phyloP scores from a whole-genome alignment of 805 yeast species.

The Ogataea zsoltii region DNA sequence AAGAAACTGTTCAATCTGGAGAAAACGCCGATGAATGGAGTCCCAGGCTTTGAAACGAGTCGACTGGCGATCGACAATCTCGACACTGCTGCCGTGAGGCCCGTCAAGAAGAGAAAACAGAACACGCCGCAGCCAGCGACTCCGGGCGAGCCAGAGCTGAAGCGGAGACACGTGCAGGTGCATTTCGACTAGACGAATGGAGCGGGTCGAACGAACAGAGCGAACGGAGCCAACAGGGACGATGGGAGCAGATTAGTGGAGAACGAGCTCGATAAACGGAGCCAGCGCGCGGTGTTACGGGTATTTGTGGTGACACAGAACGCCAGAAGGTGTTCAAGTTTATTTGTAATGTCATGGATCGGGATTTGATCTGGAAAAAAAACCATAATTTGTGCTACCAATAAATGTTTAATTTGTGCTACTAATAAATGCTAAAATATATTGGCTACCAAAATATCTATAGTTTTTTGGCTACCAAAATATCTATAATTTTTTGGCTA shows the following conservation, averaged over 20 bases:
- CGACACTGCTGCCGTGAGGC: constrained; percentile 21
- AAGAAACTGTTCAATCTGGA: constrained; percentile 57
- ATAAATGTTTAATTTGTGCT: too few species aligned
- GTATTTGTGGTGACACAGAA: too few species aligned
- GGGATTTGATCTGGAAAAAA: too few species aligned
- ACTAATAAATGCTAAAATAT: too few species aligned
- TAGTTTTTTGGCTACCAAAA: too few species aligned
- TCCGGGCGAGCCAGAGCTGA: constrained; percentile 26
- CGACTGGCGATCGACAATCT: constrained; percentile 61
- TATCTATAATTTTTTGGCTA: too few species aligned
- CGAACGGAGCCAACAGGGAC: too few species aligned
- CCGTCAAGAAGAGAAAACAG: constrained; percentile 30
- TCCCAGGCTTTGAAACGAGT: constrained; percentile 73
- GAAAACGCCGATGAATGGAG: constrained; percentile 64
- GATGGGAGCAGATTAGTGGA: background rate
- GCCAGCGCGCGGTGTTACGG: too few species aligned
- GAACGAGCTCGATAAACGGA: background rate
- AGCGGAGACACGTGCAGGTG: constrained; percentile 37
- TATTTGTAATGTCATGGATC: too few species aligned
- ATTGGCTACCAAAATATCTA: too few species aligned
- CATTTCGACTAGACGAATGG: constrained; percentile 25
- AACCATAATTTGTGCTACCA: too few species aligned
- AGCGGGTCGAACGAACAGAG: background rate
- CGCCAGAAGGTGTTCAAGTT: too few species aligned
- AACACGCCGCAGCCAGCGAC: constrained; percentile 17